These are phyloP conservation scores for Colletotrichum sp. DNA, from an alignment of 2,329 filamentous ascomycete species.

Conservation along the genomic window DNA sequence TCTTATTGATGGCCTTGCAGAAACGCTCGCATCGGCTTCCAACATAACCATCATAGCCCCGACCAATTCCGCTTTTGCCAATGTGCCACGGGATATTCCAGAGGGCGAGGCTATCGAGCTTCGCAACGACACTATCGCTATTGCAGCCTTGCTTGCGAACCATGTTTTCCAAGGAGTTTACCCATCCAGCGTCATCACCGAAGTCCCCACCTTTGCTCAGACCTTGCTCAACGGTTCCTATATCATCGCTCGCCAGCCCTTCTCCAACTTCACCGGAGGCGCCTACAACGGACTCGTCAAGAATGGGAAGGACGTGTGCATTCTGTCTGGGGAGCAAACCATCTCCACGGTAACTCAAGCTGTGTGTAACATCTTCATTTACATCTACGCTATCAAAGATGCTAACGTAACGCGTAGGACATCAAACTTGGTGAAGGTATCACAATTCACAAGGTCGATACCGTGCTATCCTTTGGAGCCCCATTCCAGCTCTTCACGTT, in stretches of 20 bases:
- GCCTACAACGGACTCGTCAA: conserved; percentile 38
- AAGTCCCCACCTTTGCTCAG: conserved; percentile 33
- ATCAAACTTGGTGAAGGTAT: conserved; percentile 31
- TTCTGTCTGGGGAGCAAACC: conserved; percentile 36
- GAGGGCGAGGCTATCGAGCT: conserved; percentile 35
- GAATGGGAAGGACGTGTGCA: conserved; percentile 32
- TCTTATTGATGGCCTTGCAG: conserved; percentile 29
- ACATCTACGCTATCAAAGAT: background rate
- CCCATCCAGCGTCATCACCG: conserved; percentile 28
- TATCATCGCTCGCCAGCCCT: conserved; percentile 34
- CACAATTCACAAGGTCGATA: conserved; percentile 35
- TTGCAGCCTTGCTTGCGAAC: conserved; percentile 34
- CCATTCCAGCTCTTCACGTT: conserved; percentile 33
- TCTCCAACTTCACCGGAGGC: conserved; percentile 40
- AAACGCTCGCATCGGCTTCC: conserved; percentile 31
- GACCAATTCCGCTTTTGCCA: conserved; percentile 37
- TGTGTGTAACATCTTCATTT: conserved; percentile 10
- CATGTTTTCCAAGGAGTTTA: conserved; percentile 36
- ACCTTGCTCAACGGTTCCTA: conserved; percentile 33
- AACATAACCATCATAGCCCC: conserved; percentile 41
- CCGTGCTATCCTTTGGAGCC: conserved; percentile 29
- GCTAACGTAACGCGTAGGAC: conserved; percentile 23
- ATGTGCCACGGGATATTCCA: conserved; percentile 33
- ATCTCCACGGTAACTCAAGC: conserved; percentile 36
- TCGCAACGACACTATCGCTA: conserved; percentile 32